Evolutionary conservation across 176 grass and related monocot species (phyloP), one percentile per base, ranked within the genome.

Genomic region (Triticum turgidum): DNA sequence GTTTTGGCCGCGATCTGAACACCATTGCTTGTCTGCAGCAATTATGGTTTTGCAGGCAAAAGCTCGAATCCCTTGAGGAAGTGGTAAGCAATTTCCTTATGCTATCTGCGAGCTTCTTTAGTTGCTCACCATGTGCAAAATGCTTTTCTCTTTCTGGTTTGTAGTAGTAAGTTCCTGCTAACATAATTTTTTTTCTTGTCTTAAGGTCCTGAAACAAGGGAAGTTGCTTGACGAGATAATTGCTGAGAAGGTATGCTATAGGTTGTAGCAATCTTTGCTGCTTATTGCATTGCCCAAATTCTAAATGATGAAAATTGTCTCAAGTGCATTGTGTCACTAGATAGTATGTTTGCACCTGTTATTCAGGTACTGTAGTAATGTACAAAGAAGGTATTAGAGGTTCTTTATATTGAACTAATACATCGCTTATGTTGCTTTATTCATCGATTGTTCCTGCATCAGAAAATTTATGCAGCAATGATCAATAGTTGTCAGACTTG

Each of bases 11-110:
- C 67, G 3, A 45, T 69, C 69, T 75, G 2, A 84, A 87, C 5
- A n/a, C 22, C 56, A 9, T n/a, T 34, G 76, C 80, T 61, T 83
- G 74, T 88, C 24, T 94, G 47, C 88, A 98, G 95, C 80, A 98
- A 93, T 44, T 95, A 33, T 66, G n/a, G 15, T 90, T 21, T 89
- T 82, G 95, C 67, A 85, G 64, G 63, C 78, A 86, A 69, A 88
- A 87, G 83, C 77, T 73, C 5, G 52, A 82, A 80, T 89, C 81
- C 70, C 89, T 95, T 13, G 86, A 49, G 65, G 74, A 89, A 61
- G 76, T 79, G 91, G 93, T 98, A 78, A 80, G 81, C 41, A 65
- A 7, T 67, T 65, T 87, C 25, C 18, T 41, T 65, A 20, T 14
- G 7, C 25, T 54, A 89, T 29, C 37, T 61, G 37, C 3, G 9